These are phyloP conservation scores for Taphrina communis DNA, from an alignment of 1,139 yeast species.

Conservation along the genomic window DNA sequence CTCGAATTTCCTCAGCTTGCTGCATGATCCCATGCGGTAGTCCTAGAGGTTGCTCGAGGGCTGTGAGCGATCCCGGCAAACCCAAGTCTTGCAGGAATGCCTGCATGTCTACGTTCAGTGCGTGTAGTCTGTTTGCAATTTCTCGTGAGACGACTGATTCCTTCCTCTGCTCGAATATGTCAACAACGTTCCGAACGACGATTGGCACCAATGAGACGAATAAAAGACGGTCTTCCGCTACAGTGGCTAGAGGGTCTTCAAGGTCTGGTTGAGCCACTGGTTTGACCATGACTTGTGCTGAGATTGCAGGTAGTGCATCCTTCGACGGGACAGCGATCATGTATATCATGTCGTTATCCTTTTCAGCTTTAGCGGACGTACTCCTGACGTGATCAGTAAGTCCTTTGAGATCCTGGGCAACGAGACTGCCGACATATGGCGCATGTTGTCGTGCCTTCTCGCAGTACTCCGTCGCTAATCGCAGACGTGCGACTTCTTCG, in stretches of 20 bases:
- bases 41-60: constrained; percentile 66
- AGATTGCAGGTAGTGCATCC: constrained; percentile 56
- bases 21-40: constrained; percentile 64
- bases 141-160: constrained; percentile 61
- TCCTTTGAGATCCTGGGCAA: constrained; percentile 59
- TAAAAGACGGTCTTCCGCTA: constrained; percentile 48
- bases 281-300: constrained; percentile 65
- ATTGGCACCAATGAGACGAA: constrained; percentile 71
- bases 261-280: constrained; percentile 56
- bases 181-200: constrained; percentile 67
- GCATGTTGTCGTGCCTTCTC: constrained; percentile 52
- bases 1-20: constrained; percentile 63
- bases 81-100: constrained; percentile 48
- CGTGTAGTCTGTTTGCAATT: constrained; percentile 60
- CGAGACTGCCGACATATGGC: constrained; percentile 56
- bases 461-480: constrained; percentile 55
- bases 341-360: constrained; percentile 82
- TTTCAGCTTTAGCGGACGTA: constrained; percentile 64
- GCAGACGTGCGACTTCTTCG: constrained; percentile 67
- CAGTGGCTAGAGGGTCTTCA: constrained; percentile 49
- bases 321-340: constrained; percentile 65
- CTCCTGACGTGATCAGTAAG: constrained; percentile 57
- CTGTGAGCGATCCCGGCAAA: constrained; percentile 69
- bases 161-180: constrained; percentile 71
- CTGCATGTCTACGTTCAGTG: constrained; percentile 57